Evolutionary conservation across 2,329 filamentous ascomycete species (phyloP).

Genomic region (Colletotrichum sp.): DNA sequence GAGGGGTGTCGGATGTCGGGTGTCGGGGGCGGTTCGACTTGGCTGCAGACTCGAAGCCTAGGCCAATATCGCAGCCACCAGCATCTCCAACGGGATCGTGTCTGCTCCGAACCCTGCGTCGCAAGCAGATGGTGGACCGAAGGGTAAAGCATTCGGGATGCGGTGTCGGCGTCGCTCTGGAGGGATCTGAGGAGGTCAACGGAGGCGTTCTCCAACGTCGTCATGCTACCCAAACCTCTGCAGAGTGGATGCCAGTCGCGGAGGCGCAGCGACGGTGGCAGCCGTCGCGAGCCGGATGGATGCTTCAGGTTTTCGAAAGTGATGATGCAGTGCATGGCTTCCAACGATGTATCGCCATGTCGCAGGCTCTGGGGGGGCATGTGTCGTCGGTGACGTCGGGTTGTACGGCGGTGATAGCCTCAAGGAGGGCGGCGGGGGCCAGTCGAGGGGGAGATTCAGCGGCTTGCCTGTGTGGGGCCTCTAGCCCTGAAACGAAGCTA

Average conservation of each 20-base stretch:
- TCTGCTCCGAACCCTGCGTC: neutral
- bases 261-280: neutral
- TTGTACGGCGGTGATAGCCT: neutral
- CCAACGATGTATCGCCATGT: neutral
- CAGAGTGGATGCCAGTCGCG: neutral
- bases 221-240: neutral
- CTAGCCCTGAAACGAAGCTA: no score
- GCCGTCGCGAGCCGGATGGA: neutral
- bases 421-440: neutral
- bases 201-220: neutral
- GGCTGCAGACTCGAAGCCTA: neutral
- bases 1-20: no score
- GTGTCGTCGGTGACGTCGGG: neutral
- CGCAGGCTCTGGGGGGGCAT: neutral
- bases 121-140: neutral
- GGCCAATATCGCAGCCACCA: neutral
- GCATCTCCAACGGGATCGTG: neutral
- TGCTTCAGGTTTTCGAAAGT: neutral
- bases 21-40: no score
- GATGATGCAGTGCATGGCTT: neutral
- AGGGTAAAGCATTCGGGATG: neutral
- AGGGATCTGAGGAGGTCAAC: neutral
- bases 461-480: neutral
- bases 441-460: neutral
- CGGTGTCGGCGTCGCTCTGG: neutral